Percentiles rank a stretch among this genome's conserved stretches.
Conservation (phyloP, 768 basidiomycete species). For the Boletus reticuloceps region DNA sequence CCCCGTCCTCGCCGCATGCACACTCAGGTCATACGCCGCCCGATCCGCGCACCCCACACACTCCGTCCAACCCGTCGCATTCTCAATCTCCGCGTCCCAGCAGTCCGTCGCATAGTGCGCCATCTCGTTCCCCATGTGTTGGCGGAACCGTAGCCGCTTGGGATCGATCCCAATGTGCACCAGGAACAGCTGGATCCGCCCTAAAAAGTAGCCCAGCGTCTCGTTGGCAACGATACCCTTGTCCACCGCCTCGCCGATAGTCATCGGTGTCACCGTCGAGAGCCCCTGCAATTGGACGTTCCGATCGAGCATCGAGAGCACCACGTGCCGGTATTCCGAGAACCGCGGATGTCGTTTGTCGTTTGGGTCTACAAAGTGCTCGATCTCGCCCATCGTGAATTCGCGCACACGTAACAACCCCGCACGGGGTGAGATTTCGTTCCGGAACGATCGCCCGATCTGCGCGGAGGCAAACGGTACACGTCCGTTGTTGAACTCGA, state of each 20-base stretch:
- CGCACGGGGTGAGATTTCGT: conserved; percentile 96
- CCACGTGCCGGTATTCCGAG: conserved; percentile 71
- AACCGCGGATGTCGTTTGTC: conserved; percentile 90
- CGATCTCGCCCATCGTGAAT: conserved; percentile 99
- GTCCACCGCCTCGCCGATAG: conserved; percentile 86
- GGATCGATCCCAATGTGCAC: conserved; percentile 89
- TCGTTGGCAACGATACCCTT: conserved; percentile 90
- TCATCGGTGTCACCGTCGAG: conserved; percentile 61
- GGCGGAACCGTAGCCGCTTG: conserved; percentile 82
- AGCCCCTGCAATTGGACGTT: conserved; percentile 77
- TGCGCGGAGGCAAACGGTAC: conserved; percentile 97
- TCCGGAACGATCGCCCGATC: conserved; percentile 94
- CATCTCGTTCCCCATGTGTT: conserved; percentile 99
- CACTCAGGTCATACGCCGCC: conserved; percentile 92
- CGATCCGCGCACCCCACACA: conserved; percentile 99
- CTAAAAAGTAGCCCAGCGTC: conserved; percentile 97
- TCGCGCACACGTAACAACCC: conserved; percentile 96
- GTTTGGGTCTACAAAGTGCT: conserved; percentile 95
- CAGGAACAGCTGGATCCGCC: conserved; percentile 86
- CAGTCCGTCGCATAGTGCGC: conserved; percentile 99
- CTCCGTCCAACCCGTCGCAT: conserved; percentile 87
- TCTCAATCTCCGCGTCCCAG: conserved; percentile 99
- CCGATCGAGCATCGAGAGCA: conserved; percentile 76
- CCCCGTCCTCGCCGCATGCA: conserved; percentile 84
- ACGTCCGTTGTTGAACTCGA: conserved; percentile 97